Evolutionary conservation across 164 flowering plant species (phyloP), one percentile per base, ranked within the genome.

Genomic region (Magnolia changhungtana): DNA sequence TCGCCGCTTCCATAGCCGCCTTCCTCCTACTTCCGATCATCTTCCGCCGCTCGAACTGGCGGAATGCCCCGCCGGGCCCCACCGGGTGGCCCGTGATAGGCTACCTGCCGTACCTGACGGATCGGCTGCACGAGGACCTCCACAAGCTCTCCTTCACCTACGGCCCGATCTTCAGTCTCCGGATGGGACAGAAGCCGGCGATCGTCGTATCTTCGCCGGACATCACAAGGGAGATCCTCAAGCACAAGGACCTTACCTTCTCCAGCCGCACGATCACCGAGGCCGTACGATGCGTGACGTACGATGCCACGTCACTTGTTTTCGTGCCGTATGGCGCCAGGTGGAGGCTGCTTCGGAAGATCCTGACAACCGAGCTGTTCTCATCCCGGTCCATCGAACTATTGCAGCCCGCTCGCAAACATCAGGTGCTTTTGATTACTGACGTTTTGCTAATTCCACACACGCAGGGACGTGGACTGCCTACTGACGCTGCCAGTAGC

Each of bases 201-300:
- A 78, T 83, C 50, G 83, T 83, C 7, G 81, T 81, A 52, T 83
- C 85, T 8, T 80, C 83, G 29, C 85, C 85, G 8, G 80, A 78
- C 5, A 63, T 80, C 11, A 45, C 76, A 11, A 59, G 59, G 37
- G 85, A 80, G 69, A 83, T 83, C 19, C 74, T 83, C 45, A 83
- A 81, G 73, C 76, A 76, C 63, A 59, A 83, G 45, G 85, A 83
- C 50, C 19, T 63, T 1, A 55, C 76, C 61, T 76, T 83, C 72
- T 83, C 85, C 5, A 83, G 85, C 81, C 80, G 85, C 21, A 76
- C 81, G 7, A 79, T 80, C 64, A 83, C 81, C 9, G 83, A 80
- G 74, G 85, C 83, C 19, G 78, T 78, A 16, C 80, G 80, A 0
- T 70, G 74, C 31, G 75, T 78, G 2, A 72, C 83, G 8, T 83